Conservation (phyloP, 1,139 yeast genomes). For the Nadsonia starkeyi-henricii region DNA sequence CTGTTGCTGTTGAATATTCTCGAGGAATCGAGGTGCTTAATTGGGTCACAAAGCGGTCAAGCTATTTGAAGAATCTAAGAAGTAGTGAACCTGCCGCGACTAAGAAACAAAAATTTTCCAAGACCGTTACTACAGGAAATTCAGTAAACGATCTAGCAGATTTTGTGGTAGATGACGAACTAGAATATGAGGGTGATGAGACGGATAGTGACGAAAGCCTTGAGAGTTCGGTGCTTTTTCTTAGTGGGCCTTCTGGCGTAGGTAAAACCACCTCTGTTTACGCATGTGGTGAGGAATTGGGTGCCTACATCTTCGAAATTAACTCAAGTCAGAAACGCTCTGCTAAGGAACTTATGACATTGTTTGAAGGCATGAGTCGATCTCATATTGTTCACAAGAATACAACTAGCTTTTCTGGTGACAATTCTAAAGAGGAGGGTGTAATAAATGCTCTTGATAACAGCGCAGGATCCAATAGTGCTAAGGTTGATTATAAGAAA, state of each 20-base stretch:
- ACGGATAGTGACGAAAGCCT: constrained; percentile 14
- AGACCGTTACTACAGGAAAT: constrained; percentile 27
- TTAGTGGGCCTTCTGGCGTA: constrained; percentile 59
- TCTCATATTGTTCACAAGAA: constrained; percentile 55
- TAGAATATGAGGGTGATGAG: constrained; percentile 15
- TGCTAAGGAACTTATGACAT: constrained; percentile 50
- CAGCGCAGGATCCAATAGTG: neutral
- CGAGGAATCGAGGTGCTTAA: constrained; percentile 1
- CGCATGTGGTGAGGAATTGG: constrained; percentile 48
- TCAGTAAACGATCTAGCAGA: constrained; percentile 18
- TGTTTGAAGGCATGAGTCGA: constrained; percentile 66
- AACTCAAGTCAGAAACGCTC: constrained; percentile 63
- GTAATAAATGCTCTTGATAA: constrained; percentile 47
- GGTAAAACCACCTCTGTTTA: constrained; percentile 72
- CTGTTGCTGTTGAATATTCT: neutral
- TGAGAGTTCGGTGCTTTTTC: constrained; percentile 28
- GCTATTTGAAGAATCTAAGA: constrained; percentile 3
- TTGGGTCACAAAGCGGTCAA: constrained; percentile 5
- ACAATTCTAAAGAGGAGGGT: constrained; percentile 16
- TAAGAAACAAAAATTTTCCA: constrained; percentile 14
- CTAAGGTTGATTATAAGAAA: neutral
- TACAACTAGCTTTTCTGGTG: constrained; percentile 13
- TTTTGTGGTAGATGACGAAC: constrained; percentile 17
- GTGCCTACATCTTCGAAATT: constrained; percentile 71
- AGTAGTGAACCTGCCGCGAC: constrained; percentile 9